These are phyloP conservation scores for Lepiota brunneoincarnata DNA, from an alignment of 768 basidiomycete genomes.

Conservation along the genomic window DNA sequence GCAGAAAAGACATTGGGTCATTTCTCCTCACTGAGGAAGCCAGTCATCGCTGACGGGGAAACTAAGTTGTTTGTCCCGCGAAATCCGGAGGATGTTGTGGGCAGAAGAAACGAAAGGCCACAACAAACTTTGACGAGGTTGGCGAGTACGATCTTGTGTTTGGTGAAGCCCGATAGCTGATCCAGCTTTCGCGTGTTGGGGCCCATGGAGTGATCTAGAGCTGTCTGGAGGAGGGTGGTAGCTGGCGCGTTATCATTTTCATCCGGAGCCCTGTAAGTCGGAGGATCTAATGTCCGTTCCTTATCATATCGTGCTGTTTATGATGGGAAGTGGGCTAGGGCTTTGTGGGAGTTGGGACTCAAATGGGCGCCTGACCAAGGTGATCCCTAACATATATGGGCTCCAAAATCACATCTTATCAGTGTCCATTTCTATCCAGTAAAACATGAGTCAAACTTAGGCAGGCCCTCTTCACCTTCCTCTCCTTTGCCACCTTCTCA, in stretches of 20 bases:
- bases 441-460: constrained; percentile 59
- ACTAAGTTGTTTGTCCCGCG: no score
- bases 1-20: no score
- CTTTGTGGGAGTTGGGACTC: no score
- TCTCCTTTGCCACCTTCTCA: constrained; percentile 59
- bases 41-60: constrained; percentile 33
- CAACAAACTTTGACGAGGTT: constrained; percentile 42
- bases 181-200: constrained; percentile 47
- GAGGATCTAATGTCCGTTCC: background rate
- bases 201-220: constrained; percentile 38
- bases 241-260: no score
- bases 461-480: constrained; percentile 70
- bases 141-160: constrained; percentile 41
- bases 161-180: constrained; percentile 49
- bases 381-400: background rate
- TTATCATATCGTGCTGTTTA: background rate
- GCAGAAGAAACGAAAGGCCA: constrained; percentile 21
- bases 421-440: constrained; percentile 25
- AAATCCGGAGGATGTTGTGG: constrained; percentile 20
- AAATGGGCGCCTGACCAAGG: no score
- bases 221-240: constrained; percentile 21
- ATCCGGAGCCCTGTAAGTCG: no score
- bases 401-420: background rate
- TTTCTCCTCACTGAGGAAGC: no score
- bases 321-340: no score